These are phyloP conservation scores for Trichoderma parareesei DNA, from an alignment of 495 filamentous ascomycete species.

Conservation along the genomic window DNA sequence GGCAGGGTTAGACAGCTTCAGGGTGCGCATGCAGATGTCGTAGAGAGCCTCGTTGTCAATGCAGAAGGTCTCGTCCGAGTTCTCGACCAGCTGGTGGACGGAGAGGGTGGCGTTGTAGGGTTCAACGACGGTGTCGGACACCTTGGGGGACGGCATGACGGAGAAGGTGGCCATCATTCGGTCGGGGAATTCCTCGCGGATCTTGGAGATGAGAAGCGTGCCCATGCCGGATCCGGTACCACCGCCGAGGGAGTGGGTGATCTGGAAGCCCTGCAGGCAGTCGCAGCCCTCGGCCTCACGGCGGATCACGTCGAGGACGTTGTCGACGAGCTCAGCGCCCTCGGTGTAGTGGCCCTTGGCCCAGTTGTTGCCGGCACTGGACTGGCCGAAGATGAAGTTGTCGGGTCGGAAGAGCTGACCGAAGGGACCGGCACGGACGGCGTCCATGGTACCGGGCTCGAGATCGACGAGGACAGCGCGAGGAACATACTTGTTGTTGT, in stretches of 20 bases:
- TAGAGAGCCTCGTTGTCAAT: slow-evolving; percentile 99
- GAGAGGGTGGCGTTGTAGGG: slow-evolving; percentile 99
- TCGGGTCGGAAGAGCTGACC: slow-evolving; percentile 99
- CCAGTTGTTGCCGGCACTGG: slow-evolving; percentile 99
- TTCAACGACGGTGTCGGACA: slow-evolving; percentile 99
- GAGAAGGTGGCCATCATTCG: slow-evolving; percentile 99
- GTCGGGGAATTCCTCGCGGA: slow-evolving; percentile 99
- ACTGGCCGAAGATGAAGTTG: slow-evolving; percentile 99
- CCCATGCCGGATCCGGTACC: slow-evolving; percentile 99
- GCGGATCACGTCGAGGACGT: slow-evolving; percentile 96
- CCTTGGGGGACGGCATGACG: slow-evolving; percentile 98
- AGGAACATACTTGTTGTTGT: slow-evolving; percentile 97
- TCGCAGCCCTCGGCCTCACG: slow-evolving; percentile 98
- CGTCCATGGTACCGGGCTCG: slow-evolving; percentile 98
- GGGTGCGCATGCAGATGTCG: slow-evolving; percentile 99
- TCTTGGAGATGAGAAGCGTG: slow-evolving; percentile 99
- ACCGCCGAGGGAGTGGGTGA: slow-evolving; percentile 99
- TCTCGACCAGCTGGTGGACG: slow-evolving; percentile 98
- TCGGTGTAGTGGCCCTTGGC: slow-evolving; percentile 99
- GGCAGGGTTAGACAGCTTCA: slow-evolving; percentile 96
- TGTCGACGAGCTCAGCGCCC: slow-evolving; percentile 97
- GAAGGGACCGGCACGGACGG: slow-evolving; percentile 97
- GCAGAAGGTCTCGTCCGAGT: slow-evolving; percentile 99
- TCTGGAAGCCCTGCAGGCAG: slow-evolving; percentile 99
- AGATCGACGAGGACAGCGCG: slow-evolving; percentile 99